Conservation (phyloP, 495 filamentous ascomycete species). For the Aspergillus baeticus region DNA sequence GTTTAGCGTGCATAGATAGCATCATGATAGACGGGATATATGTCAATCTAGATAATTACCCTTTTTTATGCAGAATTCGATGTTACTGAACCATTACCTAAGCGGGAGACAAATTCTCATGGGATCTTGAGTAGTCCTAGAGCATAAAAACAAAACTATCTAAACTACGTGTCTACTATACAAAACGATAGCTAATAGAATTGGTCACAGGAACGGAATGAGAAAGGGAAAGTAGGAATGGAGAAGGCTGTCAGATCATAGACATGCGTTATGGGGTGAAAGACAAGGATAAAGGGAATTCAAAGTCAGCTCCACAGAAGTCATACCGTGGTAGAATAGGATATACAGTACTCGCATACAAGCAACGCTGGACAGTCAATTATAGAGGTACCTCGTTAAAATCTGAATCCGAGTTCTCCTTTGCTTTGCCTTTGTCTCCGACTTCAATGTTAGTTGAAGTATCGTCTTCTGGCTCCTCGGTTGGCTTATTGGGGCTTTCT, state of each 20-base stretch:
- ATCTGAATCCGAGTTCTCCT: constrained; percentile 33
- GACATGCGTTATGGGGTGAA: background rate
- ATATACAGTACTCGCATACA: constrained; percentile 9
- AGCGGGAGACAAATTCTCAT: too few species aligned
- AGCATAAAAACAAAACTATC: constrained; percentile 2
- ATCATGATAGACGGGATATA: background rate
- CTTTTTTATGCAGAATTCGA: background rate
- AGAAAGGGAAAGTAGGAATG: background rate
- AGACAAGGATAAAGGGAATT: background rate
- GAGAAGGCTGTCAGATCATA: background rate
- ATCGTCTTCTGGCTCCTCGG: constrained; percentile 14
- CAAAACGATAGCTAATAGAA: constrained; percentile 5
- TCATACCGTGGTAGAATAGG: constrained; percentile 4
- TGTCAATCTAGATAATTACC: too few species aligned
- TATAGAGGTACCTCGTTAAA: constrained; percentile 45
- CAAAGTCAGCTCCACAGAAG: background rate
- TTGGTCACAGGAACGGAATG: background rate
- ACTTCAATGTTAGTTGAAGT: constrained; percentile 17
- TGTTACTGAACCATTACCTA: background rate
- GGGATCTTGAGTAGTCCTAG: background rate
- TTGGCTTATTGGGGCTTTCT: background rate
- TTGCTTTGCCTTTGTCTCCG: constrained; percentile 30
- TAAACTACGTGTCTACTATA: constrained; percentile 12
- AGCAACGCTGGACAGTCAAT: constrained; percentile 12
- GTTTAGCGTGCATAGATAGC: constrained; percentile 1